Evolutionary conservation across 2,329 filamentous ascomycete genomes (phyloP).

Genomic region (Alternaria longipes): DNA sequence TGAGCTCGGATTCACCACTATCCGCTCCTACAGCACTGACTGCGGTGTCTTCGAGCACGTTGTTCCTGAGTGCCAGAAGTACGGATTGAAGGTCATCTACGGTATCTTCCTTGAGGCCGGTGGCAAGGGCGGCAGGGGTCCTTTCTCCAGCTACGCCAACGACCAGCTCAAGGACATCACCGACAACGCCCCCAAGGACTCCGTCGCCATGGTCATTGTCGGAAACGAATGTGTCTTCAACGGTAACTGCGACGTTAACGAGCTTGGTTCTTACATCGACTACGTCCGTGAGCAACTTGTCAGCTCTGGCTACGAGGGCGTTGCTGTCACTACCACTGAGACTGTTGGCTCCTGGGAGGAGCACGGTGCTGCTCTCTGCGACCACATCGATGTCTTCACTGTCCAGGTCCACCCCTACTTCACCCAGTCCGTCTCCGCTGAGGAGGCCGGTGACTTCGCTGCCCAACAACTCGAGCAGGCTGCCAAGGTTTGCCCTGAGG

Average conservation of each 20-base stretch:
- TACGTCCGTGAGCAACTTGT: conserved; percentile 71
- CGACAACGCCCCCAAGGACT: conserved; percentile 72
- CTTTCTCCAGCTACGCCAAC: conserved; percentile 64
- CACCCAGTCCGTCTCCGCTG: conserved; percentile 73
- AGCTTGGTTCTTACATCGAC: conserved; percentile 76
- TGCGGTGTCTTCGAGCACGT: conserved; percentile 83
- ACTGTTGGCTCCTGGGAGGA: conserved; percentile 79
- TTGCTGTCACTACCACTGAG: conserved; percentile 79
- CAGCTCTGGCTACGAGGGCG: conserved; percentile 74
- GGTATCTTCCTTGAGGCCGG: conserved; percentile 82
- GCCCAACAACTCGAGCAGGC: conserved; percentile 76
- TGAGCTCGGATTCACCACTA: conserved; percentile 66
- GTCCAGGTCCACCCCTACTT: conserved; percentile 96
- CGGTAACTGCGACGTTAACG: conserved; percentile 68
- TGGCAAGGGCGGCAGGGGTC: conserved; percentile 56
- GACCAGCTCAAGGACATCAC: conserved; percentile 78
- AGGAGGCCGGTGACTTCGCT: conserved; percentile 79
- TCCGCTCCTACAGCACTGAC: conserved; percentile 91
- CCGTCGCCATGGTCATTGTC: conserved; percentile 82
- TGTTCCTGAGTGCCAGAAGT: conserved; percentile 70
- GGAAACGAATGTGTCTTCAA: conserved; percentile 92
- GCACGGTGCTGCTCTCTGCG: conserved; percentile 71
- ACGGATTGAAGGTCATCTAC: conserved; percentile 81
- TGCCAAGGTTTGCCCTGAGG: conserved; percentile 71
- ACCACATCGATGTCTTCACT: conserved; percentile 77